A percentile compares a stretch with the other conserved stretches of the same genome.
Evolutionary conservation across 208 protist species (phyloP).

Genomic region (Wallacemonas sp.): DNA sequence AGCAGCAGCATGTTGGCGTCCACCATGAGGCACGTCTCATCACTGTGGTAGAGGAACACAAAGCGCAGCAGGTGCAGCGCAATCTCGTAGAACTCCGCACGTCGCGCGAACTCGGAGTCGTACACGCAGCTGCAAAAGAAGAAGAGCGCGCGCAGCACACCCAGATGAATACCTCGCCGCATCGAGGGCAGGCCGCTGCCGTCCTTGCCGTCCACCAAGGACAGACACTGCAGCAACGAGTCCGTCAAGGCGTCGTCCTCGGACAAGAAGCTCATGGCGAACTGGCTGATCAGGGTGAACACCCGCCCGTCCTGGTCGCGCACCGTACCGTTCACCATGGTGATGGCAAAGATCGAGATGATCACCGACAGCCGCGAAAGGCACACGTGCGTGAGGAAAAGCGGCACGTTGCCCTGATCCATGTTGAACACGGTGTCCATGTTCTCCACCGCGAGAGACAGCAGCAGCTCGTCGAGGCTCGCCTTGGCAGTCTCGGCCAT

Average conservation of each 20-base stretch:
- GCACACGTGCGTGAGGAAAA: conserved; percentile 77
- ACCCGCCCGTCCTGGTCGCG: conserved; percentile 42
- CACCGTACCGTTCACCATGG: conserved; percentile 54
- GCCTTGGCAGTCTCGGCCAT: conserved; percentile 7
- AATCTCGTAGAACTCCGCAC: conserved; percentile 70
- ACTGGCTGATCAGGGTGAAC: conserved; percentile 55
- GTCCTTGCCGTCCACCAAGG: conserved; percentile 34
- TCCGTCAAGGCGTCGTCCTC: conserved; percentile 64
- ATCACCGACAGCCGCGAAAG: conserved; percentile 86
- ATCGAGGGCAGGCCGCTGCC: conserved; percentile 11
- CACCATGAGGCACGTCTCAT: conserved; percentile 53
- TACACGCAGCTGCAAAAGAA: conserved; percentile 84
- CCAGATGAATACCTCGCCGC: conserved; percentile 46
- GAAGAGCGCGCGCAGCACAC: conserved; percentile 82
- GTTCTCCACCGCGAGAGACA: conserved; percentile 50
- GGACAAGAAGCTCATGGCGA: conserved; percentile 64
- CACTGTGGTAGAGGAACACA: conserved; percentile 81
- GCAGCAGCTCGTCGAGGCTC: conserved; percentile 33
- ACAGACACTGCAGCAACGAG: conserved; percentile 68
- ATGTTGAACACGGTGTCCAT: conserved; percentile 19
- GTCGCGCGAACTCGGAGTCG: conserved; percentile 49
- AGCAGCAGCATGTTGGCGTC: conserved; percentile 77
- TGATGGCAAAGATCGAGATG: conserved; percentile 78
- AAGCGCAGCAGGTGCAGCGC: conserved; percentile 70
- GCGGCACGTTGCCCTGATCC: conserved; percentile 7